These are phyloP conservation scores for Poa pratensis DNA, from an alignment of 176 grass and related monocot species.

Conservation along the genomic window DNA sequence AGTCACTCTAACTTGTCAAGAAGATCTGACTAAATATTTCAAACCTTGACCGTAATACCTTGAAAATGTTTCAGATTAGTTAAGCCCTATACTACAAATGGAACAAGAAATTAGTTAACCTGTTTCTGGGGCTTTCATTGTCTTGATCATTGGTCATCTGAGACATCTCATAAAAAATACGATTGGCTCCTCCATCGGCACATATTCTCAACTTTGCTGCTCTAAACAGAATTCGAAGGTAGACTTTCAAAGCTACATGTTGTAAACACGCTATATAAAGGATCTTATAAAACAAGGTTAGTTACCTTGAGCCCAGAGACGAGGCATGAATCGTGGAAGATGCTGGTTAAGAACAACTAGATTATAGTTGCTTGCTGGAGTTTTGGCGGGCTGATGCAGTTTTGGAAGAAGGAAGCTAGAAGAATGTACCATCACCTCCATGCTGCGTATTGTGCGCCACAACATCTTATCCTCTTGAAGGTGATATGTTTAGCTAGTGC, in stretches of 20 bases:
- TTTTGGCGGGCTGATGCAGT: conserved; percentile 39
- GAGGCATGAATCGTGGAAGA: conserved; percentile 66
- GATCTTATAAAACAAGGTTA: conserved; percentile 1
- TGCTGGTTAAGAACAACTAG: conserved; percentile 82
- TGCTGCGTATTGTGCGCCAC: conserved; percentile 46
- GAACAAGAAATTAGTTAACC: conserved; percentile 42
- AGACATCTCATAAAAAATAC: conserved; percentile 72
- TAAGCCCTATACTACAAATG: not conserved
- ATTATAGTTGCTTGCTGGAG: conserved; percentile 51
- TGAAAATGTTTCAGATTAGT: conserved; percentile 23
- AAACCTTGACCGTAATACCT: not conserved
- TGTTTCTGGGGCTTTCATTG: conserved; percentile 45
- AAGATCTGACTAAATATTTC: not conserved
- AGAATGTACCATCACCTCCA: conserved; percentile 65
- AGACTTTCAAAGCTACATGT: conserved; percentile 7
- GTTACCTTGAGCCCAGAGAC: conserved; percentile 70
- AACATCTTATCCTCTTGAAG: conserved; percentile 44
- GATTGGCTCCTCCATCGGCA: conserved; percentile 81
- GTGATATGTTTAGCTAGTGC: not conserved
- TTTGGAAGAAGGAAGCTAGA: conserved; percentile 68
- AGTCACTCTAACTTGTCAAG: not conserved
- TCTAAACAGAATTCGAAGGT: conserved; percentile 65
- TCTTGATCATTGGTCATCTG: conserved; percentile 60
- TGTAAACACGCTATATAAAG: not conserved
- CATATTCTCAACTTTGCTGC: conserved; percentile 77